phyloP scores from a whole-genome alignment of 108 stramenopile genomes.

The Conticribra guillardii region DNA sequence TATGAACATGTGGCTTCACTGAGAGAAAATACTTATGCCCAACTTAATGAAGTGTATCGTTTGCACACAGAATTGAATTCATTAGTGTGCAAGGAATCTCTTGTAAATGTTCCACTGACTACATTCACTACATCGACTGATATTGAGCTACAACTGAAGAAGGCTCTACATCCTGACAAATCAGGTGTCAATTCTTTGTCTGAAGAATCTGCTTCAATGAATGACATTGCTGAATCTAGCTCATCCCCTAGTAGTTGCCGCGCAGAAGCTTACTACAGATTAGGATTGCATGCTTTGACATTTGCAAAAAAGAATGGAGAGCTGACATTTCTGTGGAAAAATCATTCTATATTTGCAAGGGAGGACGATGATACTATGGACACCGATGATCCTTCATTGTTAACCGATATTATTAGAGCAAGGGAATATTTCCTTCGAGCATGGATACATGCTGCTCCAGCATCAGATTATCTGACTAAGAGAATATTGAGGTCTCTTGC shows the following conservation, averaged over 20 bases:
- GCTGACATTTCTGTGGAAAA: conserved; percentile 57
- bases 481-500: conserved; percentile 70
- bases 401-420: conserved; percentile 21
- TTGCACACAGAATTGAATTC: neutral
- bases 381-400: neutral
- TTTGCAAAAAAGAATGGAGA: conserved; percentile 37
- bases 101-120: conserved; percentile 1
- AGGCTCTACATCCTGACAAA: too few relatives aligned
- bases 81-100: neutral
- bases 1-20: conserved; percentile 18
- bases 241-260: conserved; percentile 19
- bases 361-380: conserved; percentile 2
- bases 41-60: conserved; percentile 3
- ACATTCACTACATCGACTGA: conserved; percentile 2
- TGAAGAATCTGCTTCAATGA: neutral
- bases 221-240: conserved; percentile 5
- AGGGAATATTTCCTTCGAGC: conserved; percentile 37
- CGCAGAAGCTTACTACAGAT: conserved; percentile 58
- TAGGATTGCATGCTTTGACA: conserved; percentile 51
- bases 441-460: conserved; percentile 28
- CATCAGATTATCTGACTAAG: conserved; percentile 49
- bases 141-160: conserved; percentile 16
- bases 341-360: conserved; percentile 8
- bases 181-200: neutral
- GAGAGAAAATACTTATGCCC: conserved; percentile 10